Evolutionary conservation across 495 filamentous ascomycete species (phyloP), one percentile per base, ranked within the genome.

Genomic region (Glarea lozoyensis): DNA sequence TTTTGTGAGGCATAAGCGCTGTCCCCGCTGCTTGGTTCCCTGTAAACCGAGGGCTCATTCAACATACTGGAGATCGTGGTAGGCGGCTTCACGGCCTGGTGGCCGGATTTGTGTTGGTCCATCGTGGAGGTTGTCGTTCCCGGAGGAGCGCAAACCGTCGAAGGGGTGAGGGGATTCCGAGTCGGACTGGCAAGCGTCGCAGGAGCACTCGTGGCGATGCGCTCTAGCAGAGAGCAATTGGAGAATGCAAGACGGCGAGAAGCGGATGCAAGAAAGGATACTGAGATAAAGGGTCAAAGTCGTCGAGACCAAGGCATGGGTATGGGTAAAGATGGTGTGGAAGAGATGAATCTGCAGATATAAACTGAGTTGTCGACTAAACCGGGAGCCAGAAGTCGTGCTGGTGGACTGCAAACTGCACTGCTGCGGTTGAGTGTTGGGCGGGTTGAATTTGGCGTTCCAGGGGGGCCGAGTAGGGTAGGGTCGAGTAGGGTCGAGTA

Each of bases 1-100:
- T 37, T 37, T 21, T 37, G 35, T 11, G 35, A 37, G 35, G 35
- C 35, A 37, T 37, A 37, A 21, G 35, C 35, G 35, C 35, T 37
- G 35, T 37, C 35, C 16, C 16, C 15, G 35, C 35, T 37, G 35
- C 35, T 37, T 19, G 35, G 10, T 19, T 37, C 35, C 35, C 22
- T 37, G 15, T 6, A 19, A 16, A 37, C 17, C 17, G 35, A 5
- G 16, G 35, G 35, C 35, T 37, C 35, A 19, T 37, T 37, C 35
- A 37, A 21, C 35, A 37, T 37, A 21, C 35, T 37, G 3, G 35
- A 37, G 19, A 37, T 37, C 9, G 35, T 21, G 35, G 35, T 37
- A 20, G 35, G 35, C 35, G 35, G 35, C 22, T 21, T 37, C 6
- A 37, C 35, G 7, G 22, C 35, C 35, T 37, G 35, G 16, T 19